Base-by-base conservation (phyloP, 225 moss, liverwort and hornwort genomes). In the Asterella californica region DNA sequence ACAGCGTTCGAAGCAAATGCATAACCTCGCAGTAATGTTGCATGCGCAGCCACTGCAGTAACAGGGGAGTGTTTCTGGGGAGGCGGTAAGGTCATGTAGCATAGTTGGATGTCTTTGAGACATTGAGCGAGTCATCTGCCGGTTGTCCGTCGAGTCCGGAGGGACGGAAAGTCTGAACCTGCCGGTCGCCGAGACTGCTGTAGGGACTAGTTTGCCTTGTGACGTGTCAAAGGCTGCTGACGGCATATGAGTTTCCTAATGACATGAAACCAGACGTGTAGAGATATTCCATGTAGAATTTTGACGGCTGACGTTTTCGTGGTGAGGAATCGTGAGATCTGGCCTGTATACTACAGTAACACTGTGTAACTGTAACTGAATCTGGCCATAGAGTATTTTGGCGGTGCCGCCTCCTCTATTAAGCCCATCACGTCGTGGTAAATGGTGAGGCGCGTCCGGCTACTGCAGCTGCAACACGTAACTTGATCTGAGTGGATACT, bases 211-310 rank as follows among this genome's bases (percentile, higher is more conserved):
- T 42, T 42, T 42, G 42, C 9, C 30, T 33, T 32, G 15, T 65
- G 65, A 65, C 65, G 32, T 65, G 65, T 30, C 32, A 32, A n/a
- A 33, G 30, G 65, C 14, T 30, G n/a, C n/a, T 25, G 29, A 33
- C 3, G 12, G 2, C 32, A 65, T 30, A 4, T 30, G 63, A 27
- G 7, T 27, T 9, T 10, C 9, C 30, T 30, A 27, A 63, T 27
- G 7, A 9, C 65, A 65, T 65, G 65, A 65, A 65, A 65, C 65
- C 30, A 33, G 65, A 33, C 65, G 65, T 65, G 65, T 63, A 63
- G 29, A 27, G 32, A 32, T 10, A 24, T 5, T 42, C 17, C 18
- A 22, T 19, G 57, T 11, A 57, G 57, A 15, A 19, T 7, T 18
- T 57, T 57, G 57, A 15, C 57, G 57, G 57, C n/a, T 57, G 57